Evolutionary conservation across 2,329 filamentous ascomycete species (phyloP).

Genomic region (Xylaria sp.): DNA sequence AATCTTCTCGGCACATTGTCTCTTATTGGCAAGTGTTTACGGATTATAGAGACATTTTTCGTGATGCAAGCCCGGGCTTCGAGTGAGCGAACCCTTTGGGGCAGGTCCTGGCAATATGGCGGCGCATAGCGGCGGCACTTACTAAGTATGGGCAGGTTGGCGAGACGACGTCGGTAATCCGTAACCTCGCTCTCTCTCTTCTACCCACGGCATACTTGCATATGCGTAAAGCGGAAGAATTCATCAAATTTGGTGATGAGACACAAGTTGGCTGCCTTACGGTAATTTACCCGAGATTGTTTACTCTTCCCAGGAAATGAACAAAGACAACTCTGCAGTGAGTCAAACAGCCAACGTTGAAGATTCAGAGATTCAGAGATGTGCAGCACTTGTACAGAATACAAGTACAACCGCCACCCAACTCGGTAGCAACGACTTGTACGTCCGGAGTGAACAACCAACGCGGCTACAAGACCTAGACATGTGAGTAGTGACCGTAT

Average conservation of each 20-base stretch:
- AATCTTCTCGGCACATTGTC: too few species aligned
- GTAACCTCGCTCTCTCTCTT: too few species aligned
- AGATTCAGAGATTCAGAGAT: neutral
- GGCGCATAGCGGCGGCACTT: too few species aligned
- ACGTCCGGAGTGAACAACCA: neutral
- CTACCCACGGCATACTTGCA: neutral
- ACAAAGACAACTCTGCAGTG: neutral
- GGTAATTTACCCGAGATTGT: slow-evolving; percentile 19
- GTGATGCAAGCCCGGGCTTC: too few species aligned
- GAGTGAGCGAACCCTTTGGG: too few species aligned
- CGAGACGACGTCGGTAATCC: too few species aligned
- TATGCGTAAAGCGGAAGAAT: slow-evolving; percentile 17
- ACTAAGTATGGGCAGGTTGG: too few species aligned
- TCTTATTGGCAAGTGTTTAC: too few species aligned
- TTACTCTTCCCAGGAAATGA: slow-evolving; percentile 11
- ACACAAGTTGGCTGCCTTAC: slow-evolving; percentile 12
- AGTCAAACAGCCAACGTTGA: neutral
- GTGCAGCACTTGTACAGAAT: neutral
- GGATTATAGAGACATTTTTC: too few species aligned
- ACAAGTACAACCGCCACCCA: too few species aligned
- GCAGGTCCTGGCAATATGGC: too few species aligned
- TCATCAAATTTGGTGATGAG: slow-evolving; percentile 29
- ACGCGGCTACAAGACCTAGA: neutral
- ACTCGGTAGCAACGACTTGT: too few species aligned
- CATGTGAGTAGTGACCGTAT: neutral